A percentile compares a stretch with the other conserved stretches of the same genome.
Conservation (phyloP, 768 basidiomycete species). For the Clathrus columnatus region DNA sequence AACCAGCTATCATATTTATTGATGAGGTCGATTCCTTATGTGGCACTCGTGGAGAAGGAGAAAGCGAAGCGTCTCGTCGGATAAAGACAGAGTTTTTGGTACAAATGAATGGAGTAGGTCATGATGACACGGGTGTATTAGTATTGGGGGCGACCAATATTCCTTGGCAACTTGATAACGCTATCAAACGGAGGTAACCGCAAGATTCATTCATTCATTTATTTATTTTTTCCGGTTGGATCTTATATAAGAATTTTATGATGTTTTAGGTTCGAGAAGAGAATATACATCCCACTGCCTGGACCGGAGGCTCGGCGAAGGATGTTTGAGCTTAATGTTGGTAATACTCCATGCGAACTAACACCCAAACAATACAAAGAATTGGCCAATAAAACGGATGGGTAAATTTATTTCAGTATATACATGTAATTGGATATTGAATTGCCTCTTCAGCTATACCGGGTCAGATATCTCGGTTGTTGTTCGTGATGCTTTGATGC, state of each 20-base stretch:
- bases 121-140: conserved; percentile 93
- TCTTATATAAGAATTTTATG: neutral
- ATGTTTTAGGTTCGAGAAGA: conserved; percentile 70
- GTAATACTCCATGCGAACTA: conserved; percentile 83
- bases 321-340: conserved; percentile 97
- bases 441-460: conserved; percentile 47
- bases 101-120: conserved; percentile 99
- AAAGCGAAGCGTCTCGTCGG: conserved; percentile 91
- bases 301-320: conserved; percentile 83
- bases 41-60: conserved; percentile 91
- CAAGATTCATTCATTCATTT: neutral
- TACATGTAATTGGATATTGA: neutral
- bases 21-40: conserved; percentile 97
- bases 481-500: conserved; percentile 96
- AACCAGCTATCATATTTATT: conserved; percentile 97
- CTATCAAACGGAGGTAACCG: conserved; percentile 85
- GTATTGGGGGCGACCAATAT: conserved; percentile 98
- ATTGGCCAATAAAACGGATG: conserved; percentile 83
- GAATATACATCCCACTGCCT: conserved; percentile 96
- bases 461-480: conserved; percentile 93
- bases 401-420: conserved; percentile 31
- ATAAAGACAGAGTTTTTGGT: conserved; percentile 97
- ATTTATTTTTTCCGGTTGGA: neutral
- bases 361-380: conserved; percentile 65
- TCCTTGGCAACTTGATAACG: conserved; percentile 95